phyloP scores from a whole-genome alignment of 129 eudicot species.

The Centaurea solstitialis region DNA sequence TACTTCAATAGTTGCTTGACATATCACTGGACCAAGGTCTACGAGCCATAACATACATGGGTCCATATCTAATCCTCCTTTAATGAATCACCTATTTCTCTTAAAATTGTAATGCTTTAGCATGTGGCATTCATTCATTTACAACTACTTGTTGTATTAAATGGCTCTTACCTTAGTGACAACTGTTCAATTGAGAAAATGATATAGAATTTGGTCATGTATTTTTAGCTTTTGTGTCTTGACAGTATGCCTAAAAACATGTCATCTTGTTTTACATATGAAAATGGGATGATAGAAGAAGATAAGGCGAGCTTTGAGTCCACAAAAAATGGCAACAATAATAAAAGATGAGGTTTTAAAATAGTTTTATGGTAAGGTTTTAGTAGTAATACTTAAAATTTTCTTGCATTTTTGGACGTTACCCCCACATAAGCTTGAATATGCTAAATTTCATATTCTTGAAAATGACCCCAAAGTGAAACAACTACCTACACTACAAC shows the following conservation, averaged over 20 bases:
- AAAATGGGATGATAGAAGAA: slow-evolving; percentile 8
- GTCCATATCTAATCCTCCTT: slow-evolving; percentile 13
- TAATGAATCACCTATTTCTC: not conserved
- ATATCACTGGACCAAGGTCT: not conserved
- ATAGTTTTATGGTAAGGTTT: not conserved
- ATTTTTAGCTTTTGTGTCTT: slow-evolving; percentile 30
- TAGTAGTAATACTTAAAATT: not conserved
- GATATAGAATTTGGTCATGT: slow-evolving; percentile 16
- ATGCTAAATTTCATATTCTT: slow-evolving; percentile 37
- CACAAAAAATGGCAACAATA: slow-evolving; percentile 1
- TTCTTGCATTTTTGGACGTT: slow-evolving; percentile 3
- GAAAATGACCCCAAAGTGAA: slow-evolving; percentile 2
- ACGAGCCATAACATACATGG: not conserved
- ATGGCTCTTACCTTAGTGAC: not conserved
- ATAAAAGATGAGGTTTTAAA: not conserved
- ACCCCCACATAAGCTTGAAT: slow-evolving; percentile 25
- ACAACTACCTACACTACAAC: not conserved
- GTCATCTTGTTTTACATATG: slow-evolving; percentile 17
- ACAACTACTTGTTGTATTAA: slow-evolving; percentile 20
- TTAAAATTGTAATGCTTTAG: not conserved
- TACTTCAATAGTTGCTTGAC: not conserved
- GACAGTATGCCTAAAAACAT: slow-evolving; percentile 4
- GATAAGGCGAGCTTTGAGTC: slow-evolving; percentile 23
- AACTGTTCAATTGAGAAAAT: slow-evolving; percentile 22
- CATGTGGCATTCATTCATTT: slow-evolving; percentile 21